Conservation (phyloP, 1,284 basidiomycete species). For the Phellopilus nigrolimitatus region DNA sequence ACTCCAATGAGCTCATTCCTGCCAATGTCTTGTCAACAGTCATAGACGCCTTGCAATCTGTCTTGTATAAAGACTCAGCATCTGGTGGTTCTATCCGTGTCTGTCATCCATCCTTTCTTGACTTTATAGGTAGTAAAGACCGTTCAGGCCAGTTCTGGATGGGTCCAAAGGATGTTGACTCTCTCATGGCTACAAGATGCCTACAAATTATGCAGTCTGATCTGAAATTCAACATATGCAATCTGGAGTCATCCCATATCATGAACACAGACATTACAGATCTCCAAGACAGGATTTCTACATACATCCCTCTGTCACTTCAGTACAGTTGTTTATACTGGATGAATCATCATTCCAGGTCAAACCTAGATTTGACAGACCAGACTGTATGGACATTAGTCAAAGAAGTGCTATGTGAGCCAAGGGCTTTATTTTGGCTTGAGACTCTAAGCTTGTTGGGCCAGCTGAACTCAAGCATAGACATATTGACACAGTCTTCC, state of each 20-base stretch:
- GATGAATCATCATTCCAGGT: slow-evolving; percentile 23
- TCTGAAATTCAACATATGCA: too few species aligned
- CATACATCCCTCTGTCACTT: too few species aligned
- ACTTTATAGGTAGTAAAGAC: neutral
- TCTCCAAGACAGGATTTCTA: too few species aligned
- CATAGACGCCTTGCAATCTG: neutral
- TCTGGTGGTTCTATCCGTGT: too few species aligned
- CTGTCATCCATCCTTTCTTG: too few species aligned
- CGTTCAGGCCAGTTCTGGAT: neutral
- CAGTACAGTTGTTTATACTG: slow-evolving; percentile 26
- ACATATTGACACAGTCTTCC: too few species aligned
- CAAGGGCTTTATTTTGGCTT: neutral
- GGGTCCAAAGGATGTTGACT: neutral
- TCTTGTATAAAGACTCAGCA: too few species aligned
- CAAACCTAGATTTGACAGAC: neutral
- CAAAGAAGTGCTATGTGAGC: neutral
- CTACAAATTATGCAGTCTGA: slow-evolving; percentile 20
- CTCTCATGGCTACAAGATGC: neutral
- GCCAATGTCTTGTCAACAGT: neutral
- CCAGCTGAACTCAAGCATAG: too few species aligned
- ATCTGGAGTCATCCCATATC: too few species aligned
- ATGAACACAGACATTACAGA: too few species aligned
- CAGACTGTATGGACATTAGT: neutral
- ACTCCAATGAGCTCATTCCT: too few species aligned
- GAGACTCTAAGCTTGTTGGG: neutral